phyloP scores from a whole-genome alignment of 352 stramenopile genomes.

The Phytophthora fragariae region DNA sequence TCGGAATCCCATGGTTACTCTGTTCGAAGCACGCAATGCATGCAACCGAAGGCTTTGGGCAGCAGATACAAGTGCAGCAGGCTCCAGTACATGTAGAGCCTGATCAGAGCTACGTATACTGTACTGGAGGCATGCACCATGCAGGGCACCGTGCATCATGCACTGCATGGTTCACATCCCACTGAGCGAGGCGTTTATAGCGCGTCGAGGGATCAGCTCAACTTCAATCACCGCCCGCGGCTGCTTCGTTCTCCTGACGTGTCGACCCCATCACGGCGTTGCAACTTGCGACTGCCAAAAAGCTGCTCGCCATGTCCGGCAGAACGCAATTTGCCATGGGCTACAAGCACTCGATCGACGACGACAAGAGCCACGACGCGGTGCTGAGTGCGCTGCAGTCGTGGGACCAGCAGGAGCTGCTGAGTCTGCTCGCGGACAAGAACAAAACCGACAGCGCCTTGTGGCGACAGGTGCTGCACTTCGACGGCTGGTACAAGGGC shows the following conservation, averaged over 20 bases:
- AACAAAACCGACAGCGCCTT: slow-evolving; percentile 22
- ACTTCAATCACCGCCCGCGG: slow-evolving; percentile 42
- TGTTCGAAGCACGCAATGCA: not conserved
- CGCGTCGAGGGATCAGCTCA: slow-evolving; percentile 16
- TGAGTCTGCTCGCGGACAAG: slow-evolving; percentile 35
- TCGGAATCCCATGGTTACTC: slow-evolving; percentile 7
- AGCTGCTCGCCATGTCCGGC: slow-evolving; percentile 19
- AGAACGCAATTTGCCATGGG: slow-evolving; percentile 39
- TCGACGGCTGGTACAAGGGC: slow-evolving; percentile 72
- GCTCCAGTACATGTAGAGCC: too few relatives aligned
- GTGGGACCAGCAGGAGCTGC: slow-evolving; percentile 58
- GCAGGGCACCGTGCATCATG: too few relatives aligned
- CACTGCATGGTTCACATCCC: too few relatives aligned
- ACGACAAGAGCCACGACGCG: not conserved
- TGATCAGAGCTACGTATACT: too few relatives aligned
- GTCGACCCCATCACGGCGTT: slow-evolving; percentile 11
- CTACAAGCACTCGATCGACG: slow-evolving; percentile 26
- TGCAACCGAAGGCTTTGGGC: not conserved
- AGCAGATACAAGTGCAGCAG: not conserved
- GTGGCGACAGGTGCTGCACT: slow-evolving; percentile 60
- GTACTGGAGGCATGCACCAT: too few relatives aligned
- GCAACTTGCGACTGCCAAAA: slow-evolving; percentile 16
- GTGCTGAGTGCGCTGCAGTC: slow-evolving; percentile 37
- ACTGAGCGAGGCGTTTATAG: slow-evolving; percentile 15
- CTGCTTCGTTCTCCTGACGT: slow-evolving; percentile 21